Percentiles rank a stretch among this genome's conserved stretches.
These are phyloP conservation scores for Myxozyma monticola DNA, from an alignment of 805 yeast genomes.

Conservation along the genomic window DNA sequence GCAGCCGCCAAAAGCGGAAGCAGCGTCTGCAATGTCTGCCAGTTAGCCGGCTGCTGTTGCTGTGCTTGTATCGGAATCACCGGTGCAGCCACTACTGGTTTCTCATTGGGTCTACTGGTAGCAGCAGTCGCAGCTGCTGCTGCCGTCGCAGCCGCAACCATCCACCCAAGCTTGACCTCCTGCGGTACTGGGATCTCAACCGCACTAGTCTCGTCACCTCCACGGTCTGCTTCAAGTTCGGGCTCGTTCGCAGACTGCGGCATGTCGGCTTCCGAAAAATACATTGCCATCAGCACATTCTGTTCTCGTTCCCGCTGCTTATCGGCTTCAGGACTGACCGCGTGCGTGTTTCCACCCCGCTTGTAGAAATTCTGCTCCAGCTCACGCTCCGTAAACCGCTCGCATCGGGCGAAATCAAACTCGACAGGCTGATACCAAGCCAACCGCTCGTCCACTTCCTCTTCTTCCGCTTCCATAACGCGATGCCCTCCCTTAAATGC, in stretches of 20 bases:
- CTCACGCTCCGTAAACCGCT: constrained; percentile 28
- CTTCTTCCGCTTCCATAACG: constrained; percentile 27
- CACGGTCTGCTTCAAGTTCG: constrained; percentile 11
- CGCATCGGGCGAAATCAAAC: constrained; percentile 15
- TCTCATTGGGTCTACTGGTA: too few relatives aligned
- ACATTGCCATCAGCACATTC: constrained; percentile 31
- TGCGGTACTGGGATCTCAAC: constrained; percentile 19
- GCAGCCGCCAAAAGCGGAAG: background rate
- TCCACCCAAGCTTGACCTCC: constrained; percentile 11
- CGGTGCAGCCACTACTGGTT: too few relatives aligned
- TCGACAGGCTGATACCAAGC: constrained; percentile 30
- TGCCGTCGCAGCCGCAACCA: too few relatives aligned
- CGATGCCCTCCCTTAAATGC: background rate
- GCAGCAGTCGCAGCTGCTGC: too few relatives aligned
- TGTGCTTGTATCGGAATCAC: too few relatives aligned
- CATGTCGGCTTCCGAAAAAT: constrained; percentile 24
- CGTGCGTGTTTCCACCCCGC: constrained; percentile 37
- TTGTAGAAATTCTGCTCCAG: constrained; percentile 32
- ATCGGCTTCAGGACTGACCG: constrained; percentile 35
- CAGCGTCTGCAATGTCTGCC: background rate
- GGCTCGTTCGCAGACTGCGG: constrained; percentile 36
- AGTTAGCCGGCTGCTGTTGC: background rate
- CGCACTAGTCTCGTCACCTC: background rate
- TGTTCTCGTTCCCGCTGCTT: constrained; percentile 34
- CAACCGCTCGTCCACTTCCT: constrained; percentile 13